These are phyloP conservation scores for Zygosaccharomyces lentus DNA, from an alignment of 805 yeast species.

Conservation along the genomic window DNA sequence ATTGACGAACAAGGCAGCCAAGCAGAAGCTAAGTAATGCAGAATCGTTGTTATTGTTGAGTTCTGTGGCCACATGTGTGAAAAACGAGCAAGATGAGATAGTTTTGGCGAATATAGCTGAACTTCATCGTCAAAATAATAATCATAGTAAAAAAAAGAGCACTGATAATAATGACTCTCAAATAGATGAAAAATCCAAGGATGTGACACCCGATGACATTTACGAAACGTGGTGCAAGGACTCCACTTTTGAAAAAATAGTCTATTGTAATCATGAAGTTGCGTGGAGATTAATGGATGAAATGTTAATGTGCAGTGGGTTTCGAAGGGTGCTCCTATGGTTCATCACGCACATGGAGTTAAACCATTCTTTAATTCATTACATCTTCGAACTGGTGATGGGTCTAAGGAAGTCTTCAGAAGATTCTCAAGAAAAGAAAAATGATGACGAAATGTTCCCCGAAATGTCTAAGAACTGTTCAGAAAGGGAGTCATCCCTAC, in stretches of 20 bases:
- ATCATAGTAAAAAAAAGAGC: conserved; percentile 24
- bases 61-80: conserved; percentile 53
- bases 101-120: conserved; percentile 19
- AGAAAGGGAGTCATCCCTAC: conserved; percentile 9
- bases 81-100: conserved; percentile 38
- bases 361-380: conserved; percentile 53
- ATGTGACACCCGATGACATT: conserved; percentile 47
- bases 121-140: conserved; percentile 6
- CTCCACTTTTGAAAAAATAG: conserved; percentile 47
- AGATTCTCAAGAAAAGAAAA: conserved; percentile 6
- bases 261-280: conserved; percentile 48
- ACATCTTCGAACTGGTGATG: conserved; percentile 55
- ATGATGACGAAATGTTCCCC: conserved; percentile 5
- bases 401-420: conserved; percentile 39
- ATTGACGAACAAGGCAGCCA: conserved; percentile 21
- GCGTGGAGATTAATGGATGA: conserved; percentile 62
- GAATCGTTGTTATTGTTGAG: conserved; percentile 20
- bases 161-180: conserved; percentile 19
- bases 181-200: conserved; percentile 10
- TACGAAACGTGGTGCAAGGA: conserved; percentile 44
- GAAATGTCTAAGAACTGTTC: conserved; percentile 11
- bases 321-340: conserved; percentile 62
- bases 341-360: conserved; percentile 58
- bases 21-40: conserved; percentile 13
- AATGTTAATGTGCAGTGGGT: conserved; percentile 63